A percentile compares a stretch with the other conserved stretches of the same genome.
phyloP scores from a whole-genome alignment of 1,284 basidiomycete species.

The Singerocomus inundabilis region DNA sequence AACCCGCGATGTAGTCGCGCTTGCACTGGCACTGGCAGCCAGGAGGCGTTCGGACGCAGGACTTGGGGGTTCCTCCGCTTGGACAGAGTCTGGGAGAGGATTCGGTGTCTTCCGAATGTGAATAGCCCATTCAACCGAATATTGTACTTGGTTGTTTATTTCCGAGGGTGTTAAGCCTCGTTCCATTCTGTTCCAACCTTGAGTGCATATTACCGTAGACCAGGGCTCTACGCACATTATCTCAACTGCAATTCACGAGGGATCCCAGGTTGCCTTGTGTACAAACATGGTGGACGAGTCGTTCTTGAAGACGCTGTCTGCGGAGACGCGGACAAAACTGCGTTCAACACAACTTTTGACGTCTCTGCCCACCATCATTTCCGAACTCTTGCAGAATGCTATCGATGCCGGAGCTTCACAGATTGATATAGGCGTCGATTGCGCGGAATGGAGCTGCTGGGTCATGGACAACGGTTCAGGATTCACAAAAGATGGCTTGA shows the following conservation, averaged over 20 bases:
- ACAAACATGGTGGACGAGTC: constrained; percentile 22
- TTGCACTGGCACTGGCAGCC: constrained; percentile 77
- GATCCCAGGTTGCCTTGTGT: background rate
- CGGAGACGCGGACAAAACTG: constrained; percentile 59
- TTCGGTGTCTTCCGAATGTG: constrained; percentile 93
- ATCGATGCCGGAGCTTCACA: constrained; percentile 65
- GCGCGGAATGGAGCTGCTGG: constrained; percentile 73
- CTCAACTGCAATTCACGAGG: background rate
- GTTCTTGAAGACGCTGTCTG: constrained; percentile 41
- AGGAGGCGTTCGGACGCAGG: constrained; percentile 35
- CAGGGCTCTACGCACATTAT: background rate
- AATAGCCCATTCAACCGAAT: constrained; percentile 25
- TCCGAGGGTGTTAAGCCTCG: constrained; percentile 4
- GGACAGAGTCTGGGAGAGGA: constrained; percentile 72
- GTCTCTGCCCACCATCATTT: constrained; percentile 72
- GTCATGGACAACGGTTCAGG: constrained; percentile 83
- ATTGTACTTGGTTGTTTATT: constrained; percentile 32
- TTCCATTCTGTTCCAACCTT: background rate
- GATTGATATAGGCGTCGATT: constrained; percentile 66
- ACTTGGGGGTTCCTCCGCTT: constrained; percentile 44
- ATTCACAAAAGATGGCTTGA: constrained; percentile 60
- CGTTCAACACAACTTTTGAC: constrained; percentile 84
- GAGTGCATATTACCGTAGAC: background rate
- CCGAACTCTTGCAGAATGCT: constrained; percentile 84
- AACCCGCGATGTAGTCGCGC: constrained; percentile 83